Evolutionary conservation across 345 rosid genomes (phyloP).

Genomic region (Arabis hirsuta): DNA sequence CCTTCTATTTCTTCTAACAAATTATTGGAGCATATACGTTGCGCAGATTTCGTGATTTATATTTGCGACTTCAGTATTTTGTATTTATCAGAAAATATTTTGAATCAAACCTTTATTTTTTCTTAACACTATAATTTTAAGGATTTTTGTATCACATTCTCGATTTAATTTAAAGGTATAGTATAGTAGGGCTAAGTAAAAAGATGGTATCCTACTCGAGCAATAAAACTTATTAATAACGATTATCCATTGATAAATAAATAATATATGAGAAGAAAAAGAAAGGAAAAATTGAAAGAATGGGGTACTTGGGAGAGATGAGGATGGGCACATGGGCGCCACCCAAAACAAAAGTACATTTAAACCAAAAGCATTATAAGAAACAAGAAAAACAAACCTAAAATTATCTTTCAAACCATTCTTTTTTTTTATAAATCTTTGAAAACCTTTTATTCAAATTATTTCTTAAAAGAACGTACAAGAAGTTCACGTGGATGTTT

Average conservation of each 20-base stretch:
- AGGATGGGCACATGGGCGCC: conserved; percentile 41
- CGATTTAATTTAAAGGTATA: conserved; percentile 14
- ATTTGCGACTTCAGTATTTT: background rate
- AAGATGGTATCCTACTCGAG: conserved; percentile 11
- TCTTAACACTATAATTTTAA: background rate
- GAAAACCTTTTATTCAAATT: conserved; percentile 24
- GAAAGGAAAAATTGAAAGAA: conserved; percentile 1
- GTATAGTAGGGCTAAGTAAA: conserved; percentile 29
- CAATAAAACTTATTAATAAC: background rate
- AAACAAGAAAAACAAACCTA: background rate
- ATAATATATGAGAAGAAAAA: background rate
- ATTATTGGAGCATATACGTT: no score
- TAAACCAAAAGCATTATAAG: conserved; percentile 40
- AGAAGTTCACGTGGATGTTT: conserved; percentile 70
- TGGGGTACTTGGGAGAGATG: conserved; percentile 7
- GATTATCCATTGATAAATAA: background rate
- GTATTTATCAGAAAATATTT: background rate
- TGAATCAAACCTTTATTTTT: background rate
- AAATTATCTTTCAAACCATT: background rate
- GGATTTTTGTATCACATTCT: conserved; percentile 25
- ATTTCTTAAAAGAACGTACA: conserved; percentile 53
- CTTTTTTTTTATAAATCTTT: no score
- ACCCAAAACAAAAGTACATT: conserved; percentile 33
- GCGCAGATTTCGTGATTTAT: no score
- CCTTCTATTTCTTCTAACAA: no score